phyloP scores from a whole-genome alignment of 306 rosid species.

The Cucumis melo region DNA sequence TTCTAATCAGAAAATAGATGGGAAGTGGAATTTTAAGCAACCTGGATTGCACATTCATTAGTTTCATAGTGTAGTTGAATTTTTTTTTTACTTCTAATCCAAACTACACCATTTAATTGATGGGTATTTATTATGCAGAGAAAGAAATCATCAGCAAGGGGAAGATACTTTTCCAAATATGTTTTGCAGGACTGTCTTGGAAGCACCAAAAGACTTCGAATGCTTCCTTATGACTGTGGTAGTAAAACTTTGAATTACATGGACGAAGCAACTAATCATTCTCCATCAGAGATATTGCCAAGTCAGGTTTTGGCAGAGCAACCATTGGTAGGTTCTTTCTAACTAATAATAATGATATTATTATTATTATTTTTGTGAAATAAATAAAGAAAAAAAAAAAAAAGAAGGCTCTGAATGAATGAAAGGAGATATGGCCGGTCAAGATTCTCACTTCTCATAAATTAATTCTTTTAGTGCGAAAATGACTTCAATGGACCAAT shows the following conservation, averaged over 20 bases:
- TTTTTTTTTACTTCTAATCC: background rate
- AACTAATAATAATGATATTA: background rate
- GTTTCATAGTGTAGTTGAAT: background rate
- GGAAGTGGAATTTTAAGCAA: background rate
- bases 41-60: background rate
- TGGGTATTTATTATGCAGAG: slow-evolving; percentile 1
- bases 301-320: slow-evolving; percentile 16
- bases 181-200: slow-evolving; percentile 34
- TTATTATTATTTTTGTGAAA: too few relatives aligned
- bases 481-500: background rate
- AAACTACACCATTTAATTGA: background rate
- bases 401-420: slow-evolving; percentile 8
- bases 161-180: slow-evolving; percentile 36
- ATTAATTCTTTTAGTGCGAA: background rate
- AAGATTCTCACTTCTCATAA: slow-evolving; percentile 1
- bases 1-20: background rate
- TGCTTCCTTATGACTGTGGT: slow-evolving; percentile 14
- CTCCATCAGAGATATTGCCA: slow-evolving; percentile 15
- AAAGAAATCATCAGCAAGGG: slow-evolving; percentile 19
- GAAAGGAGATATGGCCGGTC: background rate
- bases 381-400: too few relatives aligned
- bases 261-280: slow-evolving; percentile 14
- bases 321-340: slow-evolving; percentile 5
- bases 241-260: slow-evolving; percentile 14
- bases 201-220: slow-evolving; percentile 28